phyloP scores from a whole-genome alignment of 2,329 filamentous ascomycete species.

The Epicoccum nigrum region DNA sequence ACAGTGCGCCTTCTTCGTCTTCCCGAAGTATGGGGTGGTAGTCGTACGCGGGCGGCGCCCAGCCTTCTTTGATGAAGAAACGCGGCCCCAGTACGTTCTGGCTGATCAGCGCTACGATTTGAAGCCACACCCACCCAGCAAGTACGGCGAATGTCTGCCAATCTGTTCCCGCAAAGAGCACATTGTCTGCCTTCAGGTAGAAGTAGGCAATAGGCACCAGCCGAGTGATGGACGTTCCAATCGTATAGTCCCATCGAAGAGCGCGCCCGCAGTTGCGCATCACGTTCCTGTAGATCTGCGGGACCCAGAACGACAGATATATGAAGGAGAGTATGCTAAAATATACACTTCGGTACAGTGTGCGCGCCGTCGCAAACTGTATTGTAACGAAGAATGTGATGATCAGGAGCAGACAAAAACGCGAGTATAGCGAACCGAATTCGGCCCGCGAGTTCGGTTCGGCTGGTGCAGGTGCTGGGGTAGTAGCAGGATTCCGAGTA shows the following conservation, averaged over 20 bases:
- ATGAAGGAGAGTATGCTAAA: slow-evolving; percentile 68
- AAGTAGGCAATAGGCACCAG: slow-evolving; percentile 85
- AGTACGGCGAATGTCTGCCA: slow-evolving; percentile 67
- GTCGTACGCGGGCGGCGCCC: slow-evolving; percentile 79
- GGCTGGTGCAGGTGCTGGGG: slow-evolving; percentile 11
- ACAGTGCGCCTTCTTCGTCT: slow-evolving; percentile 75
- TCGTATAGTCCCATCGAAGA: slow-evolving; percentile 87
- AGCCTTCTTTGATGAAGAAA: slow-evolving; percentile 77
- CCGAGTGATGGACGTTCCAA: slow-evolving; percentile 80
- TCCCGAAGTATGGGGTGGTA: slow-evolving; percentile 90
- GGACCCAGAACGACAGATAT: slow-evolving; percentile 90
- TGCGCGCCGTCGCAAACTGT: slow-evolving; percentile 64
- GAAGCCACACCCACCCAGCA: slow-evolving; percentile 83
- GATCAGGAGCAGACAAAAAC: slow-evolving; percentile 66
- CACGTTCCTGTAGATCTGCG: slow-evolving; percentile 89
- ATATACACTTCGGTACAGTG: slow-evolving; percentile 59
- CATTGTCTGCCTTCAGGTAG: slow-evolving; percentile 77
- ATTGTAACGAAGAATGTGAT: slow-evolving; percentile 64
- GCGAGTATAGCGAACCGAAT: slow-evolving; percentile 64
- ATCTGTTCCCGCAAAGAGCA: slow-evolving; percentile 78
- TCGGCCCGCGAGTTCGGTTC: slow-evolving; percentile 49
- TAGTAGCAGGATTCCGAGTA: slow-evolving; percentile 35
- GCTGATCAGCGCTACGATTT: slow-evolving; percentile 76
- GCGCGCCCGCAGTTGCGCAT: slow-evolving; percentile 91
- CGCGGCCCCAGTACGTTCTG: slow-evolving; percentile 88